A percentile compares a stretch with the other conserved stretches of the same genome.
Evolutionary conservation across 495 filamentous ascomycete genomes (phyloP).

Genomic region (Penicillium subrubescens): DNA sequence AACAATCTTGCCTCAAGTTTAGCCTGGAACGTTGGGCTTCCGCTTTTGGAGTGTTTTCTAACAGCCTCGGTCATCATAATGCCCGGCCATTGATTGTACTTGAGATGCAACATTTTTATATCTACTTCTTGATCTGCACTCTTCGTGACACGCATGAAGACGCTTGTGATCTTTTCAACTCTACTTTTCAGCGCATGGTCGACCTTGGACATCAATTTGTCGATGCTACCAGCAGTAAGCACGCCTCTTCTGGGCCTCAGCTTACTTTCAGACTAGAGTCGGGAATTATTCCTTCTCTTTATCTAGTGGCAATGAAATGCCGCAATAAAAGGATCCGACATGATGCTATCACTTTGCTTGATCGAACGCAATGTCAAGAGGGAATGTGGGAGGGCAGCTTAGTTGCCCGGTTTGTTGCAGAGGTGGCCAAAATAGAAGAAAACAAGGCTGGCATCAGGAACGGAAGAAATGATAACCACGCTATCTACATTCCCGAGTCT

Average conservation of each 20-base stretch:
- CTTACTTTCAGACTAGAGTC: neutral
- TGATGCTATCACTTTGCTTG: neutral
- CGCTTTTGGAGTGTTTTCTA: neutral
- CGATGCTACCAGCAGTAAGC: neutral
- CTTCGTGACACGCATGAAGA: neutral
- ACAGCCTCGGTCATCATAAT: neutral
- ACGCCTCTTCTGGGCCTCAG: neutral
- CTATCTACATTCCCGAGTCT: neutral
- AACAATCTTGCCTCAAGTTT: neutral
- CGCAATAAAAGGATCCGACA: neutral
- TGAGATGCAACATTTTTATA: neutral
- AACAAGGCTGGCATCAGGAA: neutral
- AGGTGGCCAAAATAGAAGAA: neutral
- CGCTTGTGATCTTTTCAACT: neutral
- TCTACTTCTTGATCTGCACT: neutral
- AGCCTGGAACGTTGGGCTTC: neutral
- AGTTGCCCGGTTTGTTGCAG: neutral
- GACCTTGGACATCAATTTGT: neutral
- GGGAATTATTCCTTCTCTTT: neutral
- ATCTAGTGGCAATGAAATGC: neutral
- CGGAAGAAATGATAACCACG: too few species aligned
- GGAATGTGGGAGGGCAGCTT: neutral
- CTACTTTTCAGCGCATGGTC: neutral
- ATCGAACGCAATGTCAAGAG: neutral
- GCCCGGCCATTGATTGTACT: neutral